These are phyloP conservation scores for Ophiostoma himal-ulmi DNA, from an alignment of 2,329 filamentous ascomycete genomes.

Conservation along the genomic window DNA sequence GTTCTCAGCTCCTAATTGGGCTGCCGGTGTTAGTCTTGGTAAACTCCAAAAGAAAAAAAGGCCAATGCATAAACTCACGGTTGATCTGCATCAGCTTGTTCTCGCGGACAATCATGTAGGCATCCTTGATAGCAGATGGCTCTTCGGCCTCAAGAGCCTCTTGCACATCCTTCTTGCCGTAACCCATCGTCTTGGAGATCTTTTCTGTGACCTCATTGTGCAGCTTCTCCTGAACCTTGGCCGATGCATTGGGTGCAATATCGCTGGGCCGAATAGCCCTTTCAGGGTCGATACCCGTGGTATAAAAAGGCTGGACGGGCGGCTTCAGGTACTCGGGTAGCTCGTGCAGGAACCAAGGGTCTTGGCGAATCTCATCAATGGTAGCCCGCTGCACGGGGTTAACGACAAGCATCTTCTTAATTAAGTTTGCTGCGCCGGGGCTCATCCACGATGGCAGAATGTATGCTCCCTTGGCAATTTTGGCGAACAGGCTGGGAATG, in stretches of 20 bases:
- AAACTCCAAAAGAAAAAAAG: background rate
- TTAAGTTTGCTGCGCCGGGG: conserved; percentile 70
- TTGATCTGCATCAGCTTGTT: conserved; percentile 96
- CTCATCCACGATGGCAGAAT: conserved; percentile 89
- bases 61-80: conserved; percentile 55
- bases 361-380: conserved; percentile 85
- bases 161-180: conserved; percentile 88
- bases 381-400: conserved; percentile 92
- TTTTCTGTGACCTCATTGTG: conserved; percentile 91
- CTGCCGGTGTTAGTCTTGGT: background rate
- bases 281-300: conserved; percentile 88
- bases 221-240: conserved; percentile 77
- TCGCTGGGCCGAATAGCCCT: conserved; percentile 80
- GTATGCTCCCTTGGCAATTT: conserved; percentile 92
- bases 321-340: conserved; percentile 81
- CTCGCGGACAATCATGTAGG: conserved; percentile 94
- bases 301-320: conserved; percentile 84
- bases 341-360: conserved; percentile 89
- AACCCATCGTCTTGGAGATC: conserved; percentile 96
- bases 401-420: conserved; percentile 89
- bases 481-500: conserved; percentile 94
- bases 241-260: conserved; percentile 71
- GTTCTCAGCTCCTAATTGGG: conserved; percentile 44
- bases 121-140: conserved; percentile 96
- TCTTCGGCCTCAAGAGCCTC: conserved; percentile 88